Base-by-base conservation (phyloP, 441 rosid genomes). In the Adansonia gregorii region DNA sequence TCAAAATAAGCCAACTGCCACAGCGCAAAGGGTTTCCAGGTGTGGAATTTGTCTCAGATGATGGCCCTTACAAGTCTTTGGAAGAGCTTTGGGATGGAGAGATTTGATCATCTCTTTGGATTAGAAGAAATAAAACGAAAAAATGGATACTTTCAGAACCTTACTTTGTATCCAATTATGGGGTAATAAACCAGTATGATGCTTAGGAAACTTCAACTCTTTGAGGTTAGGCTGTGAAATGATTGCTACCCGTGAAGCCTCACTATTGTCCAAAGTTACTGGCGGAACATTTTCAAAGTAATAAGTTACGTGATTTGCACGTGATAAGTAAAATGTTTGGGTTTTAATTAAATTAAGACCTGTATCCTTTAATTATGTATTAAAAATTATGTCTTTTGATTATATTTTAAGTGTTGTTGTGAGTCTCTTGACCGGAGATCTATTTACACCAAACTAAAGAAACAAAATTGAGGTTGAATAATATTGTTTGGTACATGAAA, bases 1-100 rank as follows among this genome's bases (percentile, higher is more conserved):
- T 39, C 2, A 59, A 65, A 72, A 85, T 85, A 6, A 54, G 45
- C 76, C 73, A 68, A 68, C 59, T 80, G 31, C 85, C 85, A n/a
- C 85, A 84, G 58, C 43, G 24, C 20, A 82, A 12, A 67, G 41
- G 35, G 24, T 2, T 31, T 24, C 55, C 58, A 7, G 77, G 9
- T 8, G 8, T 0, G 1, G 17, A 10, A 8, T 74, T 74, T 60
- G 27, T 74, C 12, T 74, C 77, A 49, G 77, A 63, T 6, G 2
- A 59, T 2, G 77, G 77, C 2, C 77, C 70, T 46, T 74, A 74
- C 77, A 74, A n/a, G 48, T 74, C 77, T 48, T 1, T 74, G 9
- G 70, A 63, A 27, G 48, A 74, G 59, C 46, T 74, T 27, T 74
- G 77, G 77, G 77, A 74, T 46, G 60, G 77, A 31, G 77, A 74